Conservation (phyloP, 768 basidiomycete genomes). For the Tylopilus cervinicoccineus region DNA sequence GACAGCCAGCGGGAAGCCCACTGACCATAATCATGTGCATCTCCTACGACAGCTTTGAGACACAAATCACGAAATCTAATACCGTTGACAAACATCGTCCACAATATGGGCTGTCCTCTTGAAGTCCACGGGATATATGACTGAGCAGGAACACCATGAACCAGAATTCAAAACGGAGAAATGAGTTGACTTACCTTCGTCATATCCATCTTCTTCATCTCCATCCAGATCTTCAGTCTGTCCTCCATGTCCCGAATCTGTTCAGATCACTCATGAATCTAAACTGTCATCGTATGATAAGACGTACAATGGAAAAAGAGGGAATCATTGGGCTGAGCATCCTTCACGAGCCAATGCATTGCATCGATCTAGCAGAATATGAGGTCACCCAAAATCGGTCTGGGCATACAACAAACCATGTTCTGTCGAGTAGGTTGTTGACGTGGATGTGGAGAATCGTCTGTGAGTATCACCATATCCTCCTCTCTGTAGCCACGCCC, state of each 20-base stretch:
- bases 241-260: constrained; percentile 93
- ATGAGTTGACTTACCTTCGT: constrained; percentile 52
- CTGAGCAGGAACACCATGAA: constrained; percentile 31
- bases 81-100: constrained; percentile 68
- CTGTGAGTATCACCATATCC: constrained; percentile 85
- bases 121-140: constrained; percentile 83
- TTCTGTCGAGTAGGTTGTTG: constrained; percentile 75
- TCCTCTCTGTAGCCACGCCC: constrained; percentile 58
- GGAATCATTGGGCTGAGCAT: constrained; percentile 77
- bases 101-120: constrained; percentile 71
- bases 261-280: neutral
- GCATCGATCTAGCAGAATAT: constrained; percentile 49
- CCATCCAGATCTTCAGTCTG: constrained; percentile 81
- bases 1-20: constrained; percentile 79
- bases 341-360: constrained; percentile 90
- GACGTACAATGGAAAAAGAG: constrained; percentile 84
- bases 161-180: constrained; percentile 2
- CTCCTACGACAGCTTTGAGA: constrained; percentile 34
- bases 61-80: neutral
- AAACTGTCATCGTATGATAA: neutral
- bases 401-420: constrained; percentile 49
- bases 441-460: constrained; percentile 61
- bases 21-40: constrained; percentile 81
- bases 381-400: neutral
- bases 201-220: constrained; percentile 80